phyloP scores from a whole-genome alignment of 78 protist genomes.

The Planoprotostelium fungivorum region DNA sequence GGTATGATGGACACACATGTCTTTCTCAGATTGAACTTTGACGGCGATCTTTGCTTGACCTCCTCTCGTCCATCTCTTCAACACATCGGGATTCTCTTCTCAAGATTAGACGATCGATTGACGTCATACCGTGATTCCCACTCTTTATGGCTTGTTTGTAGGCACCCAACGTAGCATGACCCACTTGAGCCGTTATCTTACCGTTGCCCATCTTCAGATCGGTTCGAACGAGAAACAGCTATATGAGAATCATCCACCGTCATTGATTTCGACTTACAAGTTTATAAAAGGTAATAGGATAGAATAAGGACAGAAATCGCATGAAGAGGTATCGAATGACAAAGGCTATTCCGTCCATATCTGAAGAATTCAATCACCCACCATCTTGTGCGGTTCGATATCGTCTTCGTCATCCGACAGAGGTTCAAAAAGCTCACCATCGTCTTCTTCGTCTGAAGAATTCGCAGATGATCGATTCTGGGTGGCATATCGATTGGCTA shows the following conservation, averaged over 20 bases:
- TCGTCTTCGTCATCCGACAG: background rate
- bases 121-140: no score
- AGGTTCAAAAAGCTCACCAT: background rate
- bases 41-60: slow-evolving; percentile 5
- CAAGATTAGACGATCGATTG: no score
- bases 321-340: no score
- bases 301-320: no score
- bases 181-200: slow-evolving; percentile 59
- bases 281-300: background rate
- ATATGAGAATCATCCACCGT: background rate
- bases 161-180: slow-evolving; percentile 67
- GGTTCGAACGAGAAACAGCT: slow-evolving; percentile 47
- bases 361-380: background rate
- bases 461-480: background rate
- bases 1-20: background rate
- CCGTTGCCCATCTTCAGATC: slow-evolving; percentile 71
- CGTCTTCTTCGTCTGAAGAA: background rate
- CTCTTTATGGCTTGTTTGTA: background rate
- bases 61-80: background rate
- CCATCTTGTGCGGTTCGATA: background rate
- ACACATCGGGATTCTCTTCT: background rate
- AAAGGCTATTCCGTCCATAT: background rate
- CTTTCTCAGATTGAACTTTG: slow-evolving; percentile 2
- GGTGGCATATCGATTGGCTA: background rate
- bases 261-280: background rate